Percentiles rank a stretch among this genome's conserved stretches.
Conservation (phyloP, 2,329 filamentous ascomycete species). For the Microascus cirrosus region DNA sequence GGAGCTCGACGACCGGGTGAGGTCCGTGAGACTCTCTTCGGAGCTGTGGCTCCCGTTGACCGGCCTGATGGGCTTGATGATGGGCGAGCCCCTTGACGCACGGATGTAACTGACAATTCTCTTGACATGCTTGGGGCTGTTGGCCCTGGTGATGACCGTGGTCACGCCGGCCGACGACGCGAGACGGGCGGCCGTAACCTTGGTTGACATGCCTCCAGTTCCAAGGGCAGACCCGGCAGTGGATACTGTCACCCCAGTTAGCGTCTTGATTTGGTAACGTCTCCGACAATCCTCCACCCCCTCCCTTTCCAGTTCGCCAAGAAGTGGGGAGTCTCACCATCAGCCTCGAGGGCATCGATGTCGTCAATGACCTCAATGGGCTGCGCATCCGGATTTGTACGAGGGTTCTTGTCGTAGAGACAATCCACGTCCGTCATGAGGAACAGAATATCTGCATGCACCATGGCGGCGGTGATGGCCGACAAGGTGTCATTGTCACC, state of each 20-base stretch:
- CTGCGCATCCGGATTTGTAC: conserved; percentile 71
- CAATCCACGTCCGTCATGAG: conserved; percentile 99
- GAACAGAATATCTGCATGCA: conserved; percentile 92
- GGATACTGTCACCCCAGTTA: conserved; percentile 48
- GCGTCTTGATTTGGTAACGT: neutral
- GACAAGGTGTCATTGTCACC: conserved; percentile 97
- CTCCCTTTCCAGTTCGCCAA: neutral
- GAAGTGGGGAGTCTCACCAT: conserved; percentile 38
- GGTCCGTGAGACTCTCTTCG: conserved; percentile 10
- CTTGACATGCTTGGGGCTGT: conserved; percentile 84
- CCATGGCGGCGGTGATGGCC: conserved; percentile 93
- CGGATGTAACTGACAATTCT: conserved; percentile 79
- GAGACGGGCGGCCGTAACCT: conserved; percentile 85
- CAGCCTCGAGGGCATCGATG: conserved; percentile 69
- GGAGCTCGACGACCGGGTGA: conserved; percentile 30
- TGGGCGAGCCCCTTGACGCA: conserved; percentile 23
- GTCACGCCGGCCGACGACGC: conserved; percentile 92
- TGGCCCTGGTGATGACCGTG: conserved; percentile 87
- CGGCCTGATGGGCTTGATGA: conserved; percentile 9
- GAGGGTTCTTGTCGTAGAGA: conserved; percentile 90
- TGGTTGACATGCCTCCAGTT: conserved; percentile 95
- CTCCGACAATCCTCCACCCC: neutral
- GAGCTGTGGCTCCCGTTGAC: conserved; percentile 5
- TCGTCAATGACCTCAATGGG: conserved; percentile 90
- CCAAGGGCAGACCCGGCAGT: conserved; percentile 80